These are phyloP conservation scores for Fraxinus paxiana DNA, from an alignment of 305 asterid species.

Conservation along the genomic window DNA sequence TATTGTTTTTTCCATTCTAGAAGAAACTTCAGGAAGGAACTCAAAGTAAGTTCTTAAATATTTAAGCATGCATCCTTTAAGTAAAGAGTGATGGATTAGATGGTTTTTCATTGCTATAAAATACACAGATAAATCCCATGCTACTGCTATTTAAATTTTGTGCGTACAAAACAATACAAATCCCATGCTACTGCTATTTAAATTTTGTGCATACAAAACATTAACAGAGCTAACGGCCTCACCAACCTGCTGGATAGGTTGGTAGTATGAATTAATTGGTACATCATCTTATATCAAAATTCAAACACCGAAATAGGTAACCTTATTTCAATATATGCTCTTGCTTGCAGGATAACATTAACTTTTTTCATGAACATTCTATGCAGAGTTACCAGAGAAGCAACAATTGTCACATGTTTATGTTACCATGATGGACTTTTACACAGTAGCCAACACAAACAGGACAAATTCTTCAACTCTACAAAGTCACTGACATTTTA, in stretches of 20 bases:
- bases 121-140: slow-evolving; percentile 5
- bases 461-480: too few relatives aligned
- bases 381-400: too few relatives aligned
- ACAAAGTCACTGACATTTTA: too few relatives aligned
- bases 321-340: too few relatives aligned
- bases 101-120: not conserved
- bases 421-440: too few relatives aligned
- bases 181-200: not conserved
- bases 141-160: not conserved
- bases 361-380: too few relatives aligned
- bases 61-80: not conserved
- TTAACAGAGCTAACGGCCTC: not conserved
- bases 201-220: not conserved
- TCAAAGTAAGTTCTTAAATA: not conserved
- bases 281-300: not conserved
- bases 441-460: too few relatives aligned
- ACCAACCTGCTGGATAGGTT: not conserved
- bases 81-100: not conserved
- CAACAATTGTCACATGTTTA: too few relatives aligned
- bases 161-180: not conserved
- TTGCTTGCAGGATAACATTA: too few relatives aligned
- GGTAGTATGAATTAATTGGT: not conserved
- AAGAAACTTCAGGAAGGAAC: not conserved
- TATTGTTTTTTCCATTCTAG: not conserved
- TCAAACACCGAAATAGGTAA: not conserved